Base-by-base conservation (phyloP, 768 basidiomycete genomes). In the Pleurotus sapidus region DNA sequence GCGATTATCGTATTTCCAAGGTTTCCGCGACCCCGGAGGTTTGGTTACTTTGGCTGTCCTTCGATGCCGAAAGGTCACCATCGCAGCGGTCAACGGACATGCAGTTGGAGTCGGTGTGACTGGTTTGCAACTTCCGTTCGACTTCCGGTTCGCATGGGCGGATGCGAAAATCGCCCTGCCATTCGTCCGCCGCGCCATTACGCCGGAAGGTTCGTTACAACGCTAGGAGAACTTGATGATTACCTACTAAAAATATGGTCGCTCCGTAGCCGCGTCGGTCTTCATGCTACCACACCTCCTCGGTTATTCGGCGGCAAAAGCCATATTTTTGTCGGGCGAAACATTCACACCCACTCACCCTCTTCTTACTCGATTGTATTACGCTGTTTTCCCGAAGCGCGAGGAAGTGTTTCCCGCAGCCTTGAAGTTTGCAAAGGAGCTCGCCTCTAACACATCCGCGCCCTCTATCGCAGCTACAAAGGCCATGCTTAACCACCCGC, bases 271-370 rank as follows among this genome's bases (percentile, higher is more conserved):
- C 20, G 69, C 67, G 8, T 77, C 77, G 8, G 70, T 67, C 39
- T 84, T 77, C 63, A 75, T 84, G 49, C 76, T 84, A n/a, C 83
- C 84, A 23, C 75, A 77, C 17, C 76, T 84, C 37, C 61, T 84
- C 17, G 82, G 83, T 4, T 74, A 77, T 57, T 80, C 83, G 14
- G 72, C 77, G 5, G 80, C 84, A 8, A 73, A 69, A 48, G 75
- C 80, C 18, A 73, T 84, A n/a, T 72, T 84, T 24, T 70, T 84
- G 25, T 76, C 77, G 0, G 84, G 80, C 18, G 67, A 68, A 3
- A 77, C 75, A 3, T 68, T 81, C 40, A 61, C 72, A 1, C 76
- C 83, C 0, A 69, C 73, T 18, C 82, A 82, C 0, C 79, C 75
- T 4, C 61, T 72, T 39, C 69, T 82, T 37, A 65, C 66, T 8